phyloP scores from a whole-genome alignment of 306 rosid species.

The Hylodesmum podocarpum region DNA sequence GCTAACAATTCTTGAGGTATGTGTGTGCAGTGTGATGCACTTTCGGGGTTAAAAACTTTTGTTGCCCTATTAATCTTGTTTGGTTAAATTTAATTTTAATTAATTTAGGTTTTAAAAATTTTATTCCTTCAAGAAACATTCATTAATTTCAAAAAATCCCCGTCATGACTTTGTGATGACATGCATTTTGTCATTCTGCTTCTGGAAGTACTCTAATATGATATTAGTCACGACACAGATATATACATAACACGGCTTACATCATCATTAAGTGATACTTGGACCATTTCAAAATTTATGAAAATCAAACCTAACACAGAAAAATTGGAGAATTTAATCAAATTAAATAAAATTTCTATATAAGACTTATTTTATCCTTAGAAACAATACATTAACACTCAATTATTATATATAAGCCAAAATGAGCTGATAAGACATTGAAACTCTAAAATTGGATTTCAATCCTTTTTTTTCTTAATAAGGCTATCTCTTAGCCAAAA shows the following conservation, averaged over 20 bases:
- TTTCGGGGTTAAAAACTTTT: not conserved
- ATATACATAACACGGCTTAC: no score
- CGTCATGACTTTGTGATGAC: no score
- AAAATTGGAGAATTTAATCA: not conserved
- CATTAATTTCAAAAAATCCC: no score
- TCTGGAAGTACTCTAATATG: no score
- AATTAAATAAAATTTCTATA: no score
- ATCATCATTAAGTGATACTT: not conserved
- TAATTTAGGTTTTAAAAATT: not conserved
- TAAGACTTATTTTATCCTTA: not conserved
- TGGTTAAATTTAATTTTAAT: not conserved
- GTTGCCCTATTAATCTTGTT: not conserved
- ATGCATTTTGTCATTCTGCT: no score
- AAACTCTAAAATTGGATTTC: not conserved
- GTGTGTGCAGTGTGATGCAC: not conserved
- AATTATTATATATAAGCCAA: no score
- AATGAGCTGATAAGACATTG: not conserved
- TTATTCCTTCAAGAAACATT: no score
- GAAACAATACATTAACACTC: constrained; percentile 11
- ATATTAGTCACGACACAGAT: no score
- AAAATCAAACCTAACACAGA: no score
- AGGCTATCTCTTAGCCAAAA: no score
- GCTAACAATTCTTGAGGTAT: not conserved
- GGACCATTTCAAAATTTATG: not conserved
- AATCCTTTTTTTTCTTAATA: no score